phyloP scores from a whole-genome alignment of 2,329 filamentous ascomycete species.

The Bipolaris zeicola region DNA sequence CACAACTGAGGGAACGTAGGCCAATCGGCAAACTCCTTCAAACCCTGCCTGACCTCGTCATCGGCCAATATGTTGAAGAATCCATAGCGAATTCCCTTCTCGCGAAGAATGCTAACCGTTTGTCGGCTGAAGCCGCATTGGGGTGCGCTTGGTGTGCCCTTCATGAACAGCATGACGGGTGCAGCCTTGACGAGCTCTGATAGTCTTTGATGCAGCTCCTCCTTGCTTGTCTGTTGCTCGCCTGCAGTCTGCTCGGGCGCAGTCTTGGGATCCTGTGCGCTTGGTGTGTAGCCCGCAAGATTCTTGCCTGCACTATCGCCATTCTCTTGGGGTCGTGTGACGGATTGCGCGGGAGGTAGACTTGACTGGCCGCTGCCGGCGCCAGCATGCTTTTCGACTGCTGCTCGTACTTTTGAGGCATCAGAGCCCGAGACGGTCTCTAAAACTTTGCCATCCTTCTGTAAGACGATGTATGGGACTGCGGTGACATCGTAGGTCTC shows the following conservation, averaged over 20 bases:
- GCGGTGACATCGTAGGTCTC: conserved; percentile 94
- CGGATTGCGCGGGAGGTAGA: conserved; percentile 51
- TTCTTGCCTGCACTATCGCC: conserved; percentile 45
- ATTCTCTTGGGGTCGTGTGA: conserved; percentile 52
- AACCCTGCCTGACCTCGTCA: conserved; percentile 91
- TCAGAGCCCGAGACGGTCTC: conserved; percentile 91
- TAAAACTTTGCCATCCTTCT: conserved; percentile 74
- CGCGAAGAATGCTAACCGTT: conserved; percentile 82
- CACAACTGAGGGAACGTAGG: conserved; percentile 96
- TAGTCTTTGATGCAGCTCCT: conserved; percentile 82
- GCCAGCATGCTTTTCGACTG: conserved; percentile 81
- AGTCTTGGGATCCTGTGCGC: conserved; percentile 50
- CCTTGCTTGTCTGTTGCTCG: conserved; percentile 62
- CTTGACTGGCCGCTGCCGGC: conserved; percentile 48
- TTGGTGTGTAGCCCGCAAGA: conserved; percentile 54
- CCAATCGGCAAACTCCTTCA: conserved; percentile 99
- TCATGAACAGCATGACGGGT: conserved; percentile 99
- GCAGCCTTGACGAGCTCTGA: conserved; percentile 89
- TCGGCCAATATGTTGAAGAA: conserved; percentile 99
- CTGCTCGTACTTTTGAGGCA: conserved; percentile 79
- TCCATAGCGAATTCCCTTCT: conserved; percentile 91
- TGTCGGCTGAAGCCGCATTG: conserved; percentile 94
- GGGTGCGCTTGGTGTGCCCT: conserved; percentile 85
- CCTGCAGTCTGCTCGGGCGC: conserved; percentile 53
- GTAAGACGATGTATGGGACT: conserved; percentile 87